Percentiles rank a stretch among this genome's conserved stretches.
phyloP scores from a whole-genome alignment of 148 eudicot species.

The Rhododendron vialii region DNA sequence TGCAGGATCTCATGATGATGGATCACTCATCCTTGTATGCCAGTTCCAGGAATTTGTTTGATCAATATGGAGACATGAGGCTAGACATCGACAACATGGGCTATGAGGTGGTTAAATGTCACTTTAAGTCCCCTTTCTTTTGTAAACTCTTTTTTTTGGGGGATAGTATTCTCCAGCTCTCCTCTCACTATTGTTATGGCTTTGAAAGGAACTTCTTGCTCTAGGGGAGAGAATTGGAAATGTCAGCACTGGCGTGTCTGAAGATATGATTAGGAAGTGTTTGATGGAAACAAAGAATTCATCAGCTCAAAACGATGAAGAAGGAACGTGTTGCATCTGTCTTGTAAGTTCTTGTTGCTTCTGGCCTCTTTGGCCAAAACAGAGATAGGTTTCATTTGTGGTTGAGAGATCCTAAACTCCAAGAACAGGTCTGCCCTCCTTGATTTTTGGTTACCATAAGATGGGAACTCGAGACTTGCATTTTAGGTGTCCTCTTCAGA shows the following conservation, averaged over 20 bases:
- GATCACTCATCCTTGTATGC: conserved; percentile 21
- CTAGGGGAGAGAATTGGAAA: conserved; percentile 43
- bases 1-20: conserved; percentile 23
- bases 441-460: not conserved
- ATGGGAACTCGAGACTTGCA: conserved; percentile 5
- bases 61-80: conserved; percentile 42
- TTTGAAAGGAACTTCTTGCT: conserved; percentile 40
- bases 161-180: not conserved
- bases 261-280: conserved; percentile 23
- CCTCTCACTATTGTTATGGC: not conserved
- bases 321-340: conserved; percentile 31
- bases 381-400: not conserved
- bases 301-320: conserved; percentile 7
- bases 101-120: conserved; percentile 30
- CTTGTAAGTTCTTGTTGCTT: conserved; percentile 23
- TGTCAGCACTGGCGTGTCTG: conserved; percentile 40
- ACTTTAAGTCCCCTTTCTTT: not conserved
- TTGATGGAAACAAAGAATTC: conserved; percentile 11
- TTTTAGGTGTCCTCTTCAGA: not conserved
- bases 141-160: not conserved
- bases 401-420: not conserved
- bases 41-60: conserved; percentile 23
- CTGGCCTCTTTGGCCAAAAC: not conserved
- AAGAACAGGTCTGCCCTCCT: not conserved
- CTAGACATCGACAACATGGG: conserved; percentile 48